A percentile compares a stretch with the other conserved stretches of the same genome.
phyloP scores from a whole-genome alignment of 139 green algal genomes.

The Haematococcus lacustris region DNA sequence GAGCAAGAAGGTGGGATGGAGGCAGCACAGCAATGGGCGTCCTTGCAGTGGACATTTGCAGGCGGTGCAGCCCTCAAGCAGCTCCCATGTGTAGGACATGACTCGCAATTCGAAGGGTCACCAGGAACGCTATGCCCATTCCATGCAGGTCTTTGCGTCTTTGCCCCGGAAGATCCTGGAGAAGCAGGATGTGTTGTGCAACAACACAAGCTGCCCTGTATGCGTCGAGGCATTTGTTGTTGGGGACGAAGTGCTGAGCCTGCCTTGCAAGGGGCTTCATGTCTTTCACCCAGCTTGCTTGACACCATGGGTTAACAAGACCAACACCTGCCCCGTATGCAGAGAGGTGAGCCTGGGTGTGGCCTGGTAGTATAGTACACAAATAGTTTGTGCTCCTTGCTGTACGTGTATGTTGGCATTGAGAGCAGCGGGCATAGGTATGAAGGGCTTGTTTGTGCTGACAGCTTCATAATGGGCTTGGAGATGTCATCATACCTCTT shows the following conservation, averaged over 20 bases:
- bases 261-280: constrained; percentile 60
- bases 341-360: constrained; percentile 17
- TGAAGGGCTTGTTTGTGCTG: neutral
- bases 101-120: too few relatives aligned
- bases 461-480: neutral
- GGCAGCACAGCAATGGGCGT: too few relatives aligned
- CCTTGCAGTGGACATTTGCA: too few relatives aligned
- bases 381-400: neutral
- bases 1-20: too few relatives aligned
- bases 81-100: too few relatives aligned
- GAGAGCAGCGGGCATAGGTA: neutral
- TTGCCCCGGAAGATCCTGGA: too few relatives aligned
- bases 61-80: too few relatives aligned
- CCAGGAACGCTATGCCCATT: too few relatives aligned
- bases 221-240: constrained; percentile 34
- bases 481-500: neutral
- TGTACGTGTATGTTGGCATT: neutral
- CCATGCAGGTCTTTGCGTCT: too few relatives aligned
- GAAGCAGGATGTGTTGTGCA: too few relatives aligned
- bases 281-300: constrained; percentile 69
- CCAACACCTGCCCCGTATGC: constrained; percentile 76
- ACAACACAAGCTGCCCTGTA: constrained; percentile 10
- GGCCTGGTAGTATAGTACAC: neutral
- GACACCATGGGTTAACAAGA: constrained; percentile 57
- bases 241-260: constrained; percentile 56